Evolutionary conservation across 2,329 filamentous ascomycete species (phyloP), one percentile per base, ranked within the genome.

Genomic region (Cercospora nicotianae): DNA sequence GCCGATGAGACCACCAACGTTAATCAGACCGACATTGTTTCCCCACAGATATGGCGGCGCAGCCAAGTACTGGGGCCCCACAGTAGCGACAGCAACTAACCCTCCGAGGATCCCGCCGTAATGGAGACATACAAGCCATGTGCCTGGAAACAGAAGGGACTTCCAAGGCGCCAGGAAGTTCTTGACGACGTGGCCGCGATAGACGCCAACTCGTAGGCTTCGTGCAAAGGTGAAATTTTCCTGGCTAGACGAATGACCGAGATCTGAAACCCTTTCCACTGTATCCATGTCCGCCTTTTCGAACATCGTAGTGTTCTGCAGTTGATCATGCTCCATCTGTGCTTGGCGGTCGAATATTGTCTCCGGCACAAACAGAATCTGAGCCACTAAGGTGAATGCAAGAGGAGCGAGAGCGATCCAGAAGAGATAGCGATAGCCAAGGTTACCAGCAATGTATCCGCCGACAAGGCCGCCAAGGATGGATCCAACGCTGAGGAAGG

Each of bases 31-130:
- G 13, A 77, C 78, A 30, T 80, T 72, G 6, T 75, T 71, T 20
- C 79, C 80, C 81, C 80, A 82, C 1, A 80, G 75, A 63, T 81
- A 82, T 0, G 80, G 81, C 12, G 80, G 81, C 7, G 68, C 70
- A 5, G 78, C 73, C 2, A 82, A 74, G 1, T 82, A 61, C 60
- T 79, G 77, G 0, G 80, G 77, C 3, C 74, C 77, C n/a, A 82
- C 74, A 2, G 75, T 78, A 9, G 30, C 30, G 2, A 8, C 9
- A 9, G 30, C 30, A 9, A 31, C 30, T 9, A 31, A 8, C 9
- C 30, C 30, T 6, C 30, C 30, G 8, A 31, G 77, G 1, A 82
- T 74, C 1, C 80, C 81, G 5, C 79, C 79, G 64, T 83, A 82
- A 74, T 80, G 80, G 0, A 78, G 67, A 53, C 80, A 78, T 12